Conservation (phyloP, 805 yeast species). For the Candida hungchunana region DNA sequence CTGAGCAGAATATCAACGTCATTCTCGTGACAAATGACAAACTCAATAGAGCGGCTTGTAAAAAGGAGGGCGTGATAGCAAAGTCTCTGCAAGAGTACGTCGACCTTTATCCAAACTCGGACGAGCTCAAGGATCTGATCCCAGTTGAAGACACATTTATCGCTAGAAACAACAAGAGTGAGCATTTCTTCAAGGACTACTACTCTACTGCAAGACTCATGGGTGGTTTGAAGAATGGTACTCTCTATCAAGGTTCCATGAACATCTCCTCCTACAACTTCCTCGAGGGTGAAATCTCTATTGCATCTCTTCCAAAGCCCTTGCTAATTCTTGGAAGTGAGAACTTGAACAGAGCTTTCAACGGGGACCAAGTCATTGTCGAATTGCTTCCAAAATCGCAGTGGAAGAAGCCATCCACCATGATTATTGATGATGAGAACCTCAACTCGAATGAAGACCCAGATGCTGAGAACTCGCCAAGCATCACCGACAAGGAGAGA, state of each 20-base stretch:
- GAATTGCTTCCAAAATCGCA: conserved; percentile 80
- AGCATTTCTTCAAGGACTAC: conserved; percentile 61
- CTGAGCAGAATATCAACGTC: conserved; percentile 36
- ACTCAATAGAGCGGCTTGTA: conserved; percentile 56
- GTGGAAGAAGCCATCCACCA: conserved; percentile 84
- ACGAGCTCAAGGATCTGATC: conserved; percentile 72
- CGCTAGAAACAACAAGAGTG: conserved; percentile 19
- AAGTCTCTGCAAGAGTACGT: conserved; percentile 66
- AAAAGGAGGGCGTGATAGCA: conserved; percentile 47
- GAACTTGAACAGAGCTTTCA: conserved; percentile 83
- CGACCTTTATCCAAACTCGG: conserved; percentile 61
- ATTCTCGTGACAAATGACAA: conserved; percentile 76
- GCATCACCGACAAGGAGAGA: conserved; percentile 65
- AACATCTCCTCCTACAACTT: conserved; percentile 81
- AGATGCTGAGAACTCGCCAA: conserved; percentile 37
- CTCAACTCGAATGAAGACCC: conserved; percentile 31
- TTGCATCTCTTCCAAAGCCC: conserved; percentile 74
- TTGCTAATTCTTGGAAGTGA: conserved; percentile 78
- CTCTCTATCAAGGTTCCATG: conserved; percentile 80
- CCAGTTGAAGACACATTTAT: conserved; percentile 47
- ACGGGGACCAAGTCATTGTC: conserved; percentile 87
- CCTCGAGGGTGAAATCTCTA: conserved; percentile 77
- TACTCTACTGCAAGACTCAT: conserved; percentile 75
- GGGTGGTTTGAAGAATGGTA: conserved; percentile 88
- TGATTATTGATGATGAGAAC: conserved; percentile 56